These are phyloP conservation scores for Dorcoceras hygrometricum DNA, from an alignment of 257 asterid genomes.

Conservation along the genomic window DNA sequence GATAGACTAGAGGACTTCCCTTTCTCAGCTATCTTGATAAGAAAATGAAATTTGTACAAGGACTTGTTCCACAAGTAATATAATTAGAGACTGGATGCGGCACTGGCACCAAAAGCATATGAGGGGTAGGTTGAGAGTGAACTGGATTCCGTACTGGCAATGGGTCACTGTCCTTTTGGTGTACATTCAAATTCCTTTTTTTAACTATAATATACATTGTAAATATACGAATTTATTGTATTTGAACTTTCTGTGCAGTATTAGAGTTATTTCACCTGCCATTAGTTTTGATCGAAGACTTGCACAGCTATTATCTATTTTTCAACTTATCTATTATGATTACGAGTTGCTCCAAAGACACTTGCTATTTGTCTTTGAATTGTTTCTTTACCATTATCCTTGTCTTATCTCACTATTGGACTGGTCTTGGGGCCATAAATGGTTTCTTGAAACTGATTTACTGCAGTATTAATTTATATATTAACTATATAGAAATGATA, in stretches of 20 bases:
- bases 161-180: neutral
- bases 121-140: conserved; percentile 4
- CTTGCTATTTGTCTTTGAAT: conserved; percentile 3
- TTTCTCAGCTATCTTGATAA: too few species aligned
- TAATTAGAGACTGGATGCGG: too few species aligned
- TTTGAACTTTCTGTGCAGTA: neutral
- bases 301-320: neutral
- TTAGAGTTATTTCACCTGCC: neutral
- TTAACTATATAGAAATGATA: neutral
- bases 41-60: too few species aligned
- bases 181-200: too few species aligned
- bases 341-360: neutral
- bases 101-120: too few species aligned
- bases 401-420: neutral
- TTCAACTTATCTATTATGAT: neutral
- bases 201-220: neutral
- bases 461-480: neutral
- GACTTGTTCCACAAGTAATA: too few species aligned
- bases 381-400: neutral
- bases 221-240: neutral
- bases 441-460: conserved; percentile 3
- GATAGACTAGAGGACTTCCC: too few species aligned
- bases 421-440: conserved; percentile 13
- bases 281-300: neutral
- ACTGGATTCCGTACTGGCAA: neutral